Base-by-base conservation (phyloP, 352 stramenopile genomes). In the Phytopythium mirpurense region DNA sequence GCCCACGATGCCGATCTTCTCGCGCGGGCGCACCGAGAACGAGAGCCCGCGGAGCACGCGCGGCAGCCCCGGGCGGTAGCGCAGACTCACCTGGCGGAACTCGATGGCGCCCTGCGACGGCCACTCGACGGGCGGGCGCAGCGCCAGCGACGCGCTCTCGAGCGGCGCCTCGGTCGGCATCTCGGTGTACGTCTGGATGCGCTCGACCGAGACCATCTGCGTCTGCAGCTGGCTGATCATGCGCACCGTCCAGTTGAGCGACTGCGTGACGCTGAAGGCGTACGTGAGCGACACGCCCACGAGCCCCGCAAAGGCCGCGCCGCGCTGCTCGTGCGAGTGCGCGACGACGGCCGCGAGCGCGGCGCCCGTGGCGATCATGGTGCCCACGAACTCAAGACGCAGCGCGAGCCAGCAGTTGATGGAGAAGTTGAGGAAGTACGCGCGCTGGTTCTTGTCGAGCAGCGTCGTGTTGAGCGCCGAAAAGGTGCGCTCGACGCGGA, bases 21-120 rank as follows among this genome's bases (percentile, higher is more conserved):
- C 76, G 40, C 74, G 72, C 8, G 75, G 57, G 8, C 74, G 67
- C 24, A 98, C 89, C 4, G 62, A 68, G 31, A 97, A 75, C 44
- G 76, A 74, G 5, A 98, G 59, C 7, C 67, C 60, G 19, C 68
- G 62, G 24, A 87, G 65, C 15, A 90, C 77, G 18, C 63, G 77
- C 24, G 78, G 72, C 1, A 76, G 72, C 14, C 67, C 68, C 34
- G 78, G 66, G 19, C 90, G 77, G 77, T 98, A 98, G 29, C 91
- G 63, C 38, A 97, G 54, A 23, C 56, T 78, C 21, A 98, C 89
- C 56, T 93, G 70, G 36, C 87, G 60, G 68, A 98, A 97, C 42
- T 67, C 57, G 31, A 98, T 73, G n/a, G 56, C 54, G 32, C 94
- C 94, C 0, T 78, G 49, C 4, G 57, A 38, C 2, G 93, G 93